Base-by-base conservation (phyloP, 2,329 filamentous ascomycete genomes). In the Lithohypha guttulata region DNA sequence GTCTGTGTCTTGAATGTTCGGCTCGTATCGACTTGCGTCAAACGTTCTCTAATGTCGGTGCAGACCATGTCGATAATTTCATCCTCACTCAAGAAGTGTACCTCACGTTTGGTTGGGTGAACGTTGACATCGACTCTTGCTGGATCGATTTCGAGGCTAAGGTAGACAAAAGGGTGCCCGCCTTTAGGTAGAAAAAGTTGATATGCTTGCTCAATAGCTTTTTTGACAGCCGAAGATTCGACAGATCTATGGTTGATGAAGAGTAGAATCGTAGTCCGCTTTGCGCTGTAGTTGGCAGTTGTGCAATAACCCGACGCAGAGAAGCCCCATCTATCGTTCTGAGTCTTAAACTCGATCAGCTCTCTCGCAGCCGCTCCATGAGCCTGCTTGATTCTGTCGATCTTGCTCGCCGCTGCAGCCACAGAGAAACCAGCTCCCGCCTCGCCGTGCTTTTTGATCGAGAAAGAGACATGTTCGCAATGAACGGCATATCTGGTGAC, bases 231-330 rank as follows among this genome's bases (percentile, higher is more conserved):
- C 0, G 78, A 77, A 0, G 89, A 96, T 48, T 98, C 91, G 7
- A 98, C 91, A 10, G 84, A 81, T 27, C 91, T 80, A 56, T 96
- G 84, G 51, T 98, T 98, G 64, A 98, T 96, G 64, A 98, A 98
- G 0, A 98, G 69, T 3, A 98, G 65, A 15, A 96, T 65, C 0
- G 75, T 81, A 0, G 86, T 95, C 59, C 84, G 82, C 60, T 96
- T 98, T 48, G 86, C 79, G 56, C 82, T 83, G 58, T 95, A 93
- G 54, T 98, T 98, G 29, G 91, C 91, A 59, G 91, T 96, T 35
- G 84, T 95, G 20, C 81, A 79, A 59, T 82, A 79, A 0, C 85
- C 87, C 8, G 77, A 72, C 2, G 84, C 82, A 49, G 74, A 81
- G 68, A 94, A 95, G 0, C 85, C 86, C 70, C 84, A 87, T 38